Conservation (phyloP, 2,329 filamentous ascomycete genomes). For the Daldinia sp. region DNA sequence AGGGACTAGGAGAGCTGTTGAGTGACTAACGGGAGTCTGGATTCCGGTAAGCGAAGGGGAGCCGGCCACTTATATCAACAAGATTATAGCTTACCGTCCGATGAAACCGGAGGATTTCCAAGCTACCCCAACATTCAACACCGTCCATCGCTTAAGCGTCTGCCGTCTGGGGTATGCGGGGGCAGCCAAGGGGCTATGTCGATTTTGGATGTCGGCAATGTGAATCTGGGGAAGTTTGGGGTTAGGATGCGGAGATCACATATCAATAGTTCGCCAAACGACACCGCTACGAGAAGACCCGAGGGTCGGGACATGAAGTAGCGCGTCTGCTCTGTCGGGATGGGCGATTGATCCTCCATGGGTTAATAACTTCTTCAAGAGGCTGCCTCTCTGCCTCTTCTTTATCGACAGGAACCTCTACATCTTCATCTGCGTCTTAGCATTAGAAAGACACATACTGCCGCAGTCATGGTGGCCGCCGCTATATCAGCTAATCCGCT, state of each 20-base stretch:
- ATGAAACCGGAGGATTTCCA: not conserved
- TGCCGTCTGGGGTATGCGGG: conserved; percentile 24
- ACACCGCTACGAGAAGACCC: not conserved
- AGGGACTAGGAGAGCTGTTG: not conserved
- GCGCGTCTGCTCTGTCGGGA: not conserved
- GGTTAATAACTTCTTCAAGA: conserved; percentile 3
- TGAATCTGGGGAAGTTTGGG: conserved; percentile 19
- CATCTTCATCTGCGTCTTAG: not conserved
- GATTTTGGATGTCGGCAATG: conserved; percentile 20
- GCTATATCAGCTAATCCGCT: conserved; percentile 44
- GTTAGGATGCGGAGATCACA: conserved; percentile 22
- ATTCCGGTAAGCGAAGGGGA: conserved; percentile 8
- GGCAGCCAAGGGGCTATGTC: conserved; percentile 19
- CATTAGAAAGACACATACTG: conserved; percentile 8
- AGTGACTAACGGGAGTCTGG: not conserved
- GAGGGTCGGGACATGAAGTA: conserved; percentile 3
- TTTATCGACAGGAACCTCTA: not conserved
- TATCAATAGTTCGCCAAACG: not conserved
- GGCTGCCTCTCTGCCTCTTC: not conserved
- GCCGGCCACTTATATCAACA: conserved; percentile 20
- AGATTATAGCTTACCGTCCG: conserved; percentile 14
- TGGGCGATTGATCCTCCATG: not conserved
- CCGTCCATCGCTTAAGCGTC: not conserved
- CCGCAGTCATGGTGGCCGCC: conserved; percentile 23
- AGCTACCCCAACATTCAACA: conserved; percentile 10